Conservation (phyloP, 2,329 filamentous ascomycete species). For the Colletotrichum euphorbiae region DNA sequence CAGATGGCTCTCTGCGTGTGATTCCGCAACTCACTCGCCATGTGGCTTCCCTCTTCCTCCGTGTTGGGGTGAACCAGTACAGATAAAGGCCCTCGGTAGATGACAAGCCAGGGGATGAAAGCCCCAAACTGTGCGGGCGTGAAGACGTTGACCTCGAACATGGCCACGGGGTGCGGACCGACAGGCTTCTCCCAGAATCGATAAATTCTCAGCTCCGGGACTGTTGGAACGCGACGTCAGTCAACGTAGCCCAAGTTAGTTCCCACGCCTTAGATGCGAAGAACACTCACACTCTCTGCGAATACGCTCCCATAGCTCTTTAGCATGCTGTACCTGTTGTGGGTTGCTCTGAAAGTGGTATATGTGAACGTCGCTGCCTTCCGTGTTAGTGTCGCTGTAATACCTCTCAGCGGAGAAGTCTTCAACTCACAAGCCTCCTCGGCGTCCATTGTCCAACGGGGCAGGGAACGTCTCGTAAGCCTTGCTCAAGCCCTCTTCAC, state of each 20-base stretch:
- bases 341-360: slow-evolving; percentile 79
- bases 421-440: slow-evolving; percentile 77
- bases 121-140: slow-evolving; percentile 90
- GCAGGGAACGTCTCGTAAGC: slow-evolving; percentile 77
- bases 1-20: slow-evolving; percentile 78
- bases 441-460: slow-evolving; percentile 73
- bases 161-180: slow-evolving; percentile 84
- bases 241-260: background rate
- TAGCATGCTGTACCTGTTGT: slow-evolving; percentile 74
- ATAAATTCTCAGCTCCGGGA: slow-evolving; percentile 88
- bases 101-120: slow-evolving; percentile 85
- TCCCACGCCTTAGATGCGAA: too few relatives aligned
- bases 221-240: slow-evolving; percentile 54
- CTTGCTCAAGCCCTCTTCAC: slow-evolving; percentile 66
- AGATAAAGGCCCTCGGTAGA: slow-evolving; percentile 84
- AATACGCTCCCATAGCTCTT: slow-evolving; percentile 81
- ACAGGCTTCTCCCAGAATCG: slow-evolving; percentile 80
- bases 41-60: slow-evolving; percentile 52
- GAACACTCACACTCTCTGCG: slow-evolving; percentile 76
- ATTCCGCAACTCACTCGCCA: slow-evolving; percentile 59
- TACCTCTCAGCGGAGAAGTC: background rate
- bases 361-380: slow-evolving; percentile 78
- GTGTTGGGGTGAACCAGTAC: slow-evolving; percentile 88
- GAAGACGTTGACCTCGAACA: slow-evolving; percentile 94
- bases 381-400: background rate